phyloP scores from a whole-genome alignment of 805 yeast genomes.

The Clavispora fructus region DNA sequence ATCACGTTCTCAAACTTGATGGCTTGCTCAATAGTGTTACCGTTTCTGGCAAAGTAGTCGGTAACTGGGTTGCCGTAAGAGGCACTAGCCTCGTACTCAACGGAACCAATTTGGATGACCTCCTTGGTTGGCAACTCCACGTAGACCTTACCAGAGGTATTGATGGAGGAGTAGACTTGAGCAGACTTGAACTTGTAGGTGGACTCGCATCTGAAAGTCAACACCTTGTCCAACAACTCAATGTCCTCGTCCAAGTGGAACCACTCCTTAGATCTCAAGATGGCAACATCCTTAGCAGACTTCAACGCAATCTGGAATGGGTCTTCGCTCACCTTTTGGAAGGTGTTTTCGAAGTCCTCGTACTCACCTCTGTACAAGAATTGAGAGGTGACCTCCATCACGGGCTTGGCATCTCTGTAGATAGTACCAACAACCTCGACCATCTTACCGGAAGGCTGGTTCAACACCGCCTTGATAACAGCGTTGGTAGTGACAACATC shows the following conservation, averaged over 20 bases:
- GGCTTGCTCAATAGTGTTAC: constrained; percentile 91
- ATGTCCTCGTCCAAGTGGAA: constrained; percentile 72
- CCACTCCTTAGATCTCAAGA: constrained; percentile 95
- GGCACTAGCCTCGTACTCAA: constrained; percentile 83
- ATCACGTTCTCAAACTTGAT: constrained; percentile 83
- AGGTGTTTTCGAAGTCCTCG: constrained; percentile 83
- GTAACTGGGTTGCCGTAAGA: constrained; percentile 97
- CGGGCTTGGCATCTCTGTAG: constrained; percentile 67
- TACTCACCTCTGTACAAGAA: constrained; percentile 96
- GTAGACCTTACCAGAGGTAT: constrained; percentile 78
- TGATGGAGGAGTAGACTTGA: constrained; percentile 69
- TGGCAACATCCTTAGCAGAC: constrained; percentile 85
- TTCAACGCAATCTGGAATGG: constrained; percentile 75
- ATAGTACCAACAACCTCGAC: constrained; percentile 93
- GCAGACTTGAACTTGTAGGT: constrained; percentile 75
- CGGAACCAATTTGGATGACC: constrained; percentile 74
- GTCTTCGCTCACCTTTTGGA: constrained; percentile 80
- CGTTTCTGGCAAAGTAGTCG: constrained; percentile 88
- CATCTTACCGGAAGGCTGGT: constrained; percentile 89
- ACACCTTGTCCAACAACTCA: constrained; percentile 70
- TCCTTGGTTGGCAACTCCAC: constrained; percentile 92
- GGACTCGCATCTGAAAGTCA: constrained; percentile 87
- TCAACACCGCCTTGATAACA: constrained; percentile 79
- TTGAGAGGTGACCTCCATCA: constrained; percentile 90
- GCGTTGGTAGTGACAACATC: constrained; percentile 83